These are phyloP conservation scores for Aspergillus sojae DNA, from an alignment of 2,329 filamentous ascomycete genomes.

Conservation along the genomic window DNA sequence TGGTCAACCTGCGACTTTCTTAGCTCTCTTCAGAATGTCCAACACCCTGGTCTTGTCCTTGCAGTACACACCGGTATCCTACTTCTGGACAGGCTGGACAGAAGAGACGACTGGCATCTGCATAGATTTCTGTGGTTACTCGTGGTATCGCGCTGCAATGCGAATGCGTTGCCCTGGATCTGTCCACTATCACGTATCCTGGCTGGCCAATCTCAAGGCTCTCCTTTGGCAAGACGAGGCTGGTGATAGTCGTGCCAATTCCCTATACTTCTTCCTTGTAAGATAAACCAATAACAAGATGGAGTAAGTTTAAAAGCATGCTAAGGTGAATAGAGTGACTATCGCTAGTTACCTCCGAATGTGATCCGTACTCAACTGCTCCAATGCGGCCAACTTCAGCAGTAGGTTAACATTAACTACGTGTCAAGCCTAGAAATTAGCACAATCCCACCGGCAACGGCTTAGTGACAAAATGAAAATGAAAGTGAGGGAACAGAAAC, in stretches of 20 bases:
- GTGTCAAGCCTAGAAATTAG: no score
- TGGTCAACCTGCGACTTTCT: no score
- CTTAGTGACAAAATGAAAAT: background rate
- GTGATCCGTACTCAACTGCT: slow-evolving; percentile 44
- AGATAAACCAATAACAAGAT: slow-evolving; percentile 20
- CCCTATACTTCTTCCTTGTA: slow-evolving; percentile 44
- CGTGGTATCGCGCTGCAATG: slow-evolving; percentile 52
- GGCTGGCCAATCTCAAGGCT: slow-evolving; percentile 49
- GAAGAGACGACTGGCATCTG: slow-evolving; percentile 52
- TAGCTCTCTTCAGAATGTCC: background rate
- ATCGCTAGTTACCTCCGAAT: slow-evolving; percentile 47
- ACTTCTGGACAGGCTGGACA: slow-evolving; percentile 59
- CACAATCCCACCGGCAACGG: background rate
- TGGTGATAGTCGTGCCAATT: slow-evolving; percentile 45
- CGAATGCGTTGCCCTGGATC: slow-evolving; percentile 33
- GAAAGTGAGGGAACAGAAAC: no score
- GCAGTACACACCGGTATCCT: slow-evolving; percentile 40
- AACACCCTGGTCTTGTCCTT: slow-evolving; percentile 29
- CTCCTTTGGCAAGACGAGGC: slow-evolving; percentile 50
- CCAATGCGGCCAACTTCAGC: slow-evolving; percentile 40
- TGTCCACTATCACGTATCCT: slow-evolving; percentile 57
- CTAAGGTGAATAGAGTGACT: slow-evolving; percentile 37
- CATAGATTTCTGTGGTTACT: slow-evolving; percentile 52
- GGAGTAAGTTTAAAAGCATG: background rate
- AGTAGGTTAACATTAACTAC: slow-evolving; percentile 21